phyloP scores from a whole-genome alignment of 2,329 filamentous ascomycete genomes.

The Sordariomycetes sp. region DNA sequence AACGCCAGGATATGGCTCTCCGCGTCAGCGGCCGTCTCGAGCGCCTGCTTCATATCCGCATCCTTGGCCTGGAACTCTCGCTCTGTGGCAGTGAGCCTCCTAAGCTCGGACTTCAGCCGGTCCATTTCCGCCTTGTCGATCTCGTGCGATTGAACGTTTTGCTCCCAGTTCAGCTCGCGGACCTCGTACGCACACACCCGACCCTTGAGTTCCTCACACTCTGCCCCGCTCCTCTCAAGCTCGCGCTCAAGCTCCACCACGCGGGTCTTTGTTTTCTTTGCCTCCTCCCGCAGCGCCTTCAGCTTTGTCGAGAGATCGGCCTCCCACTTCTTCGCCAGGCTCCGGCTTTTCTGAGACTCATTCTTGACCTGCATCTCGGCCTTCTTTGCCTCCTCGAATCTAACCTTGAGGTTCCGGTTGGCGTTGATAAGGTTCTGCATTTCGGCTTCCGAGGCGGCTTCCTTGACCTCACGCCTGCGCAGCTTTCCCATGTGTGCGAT shows the following conservation, averaged over 20 bases:
- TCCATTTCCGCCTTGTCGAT: conserved; percentile 50
- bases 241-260: conserved; percentile 46
- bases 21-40: conserved; percentile 47
- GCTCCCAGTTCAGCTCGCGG: conserved; percentile 51
- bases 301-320: conserved; percentile 57
- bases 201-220: conserved; percentile 53
- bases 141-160: conserved; percentile 54
- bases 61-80: conserved; percentile 55
- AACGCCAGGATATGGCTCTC: conserved; percentile 49
- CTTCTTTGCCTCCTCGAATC: conserved; percentile 63
- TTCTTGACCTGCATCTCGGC: conserved; percentile 59
- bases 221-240: conserved; percentile 44
- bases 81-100: conserved; percentile 48
- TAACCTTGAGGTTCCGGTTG: conserved; percentile 62
- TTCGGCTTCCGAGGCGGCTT: conserved; percentile 71
- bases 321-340: conserved; percentile 70
- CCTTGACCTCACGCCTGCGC: conserved; percentile 61
- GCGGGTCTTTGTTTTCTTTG: conserved; percentile 52
- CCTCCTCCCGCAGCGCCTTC: conserved; percentile 55
- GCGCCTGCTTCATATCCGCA: conserved; percentile 43
- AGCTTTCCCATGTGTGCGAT: conserved; percentile 72
- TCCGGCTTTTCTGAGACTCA: conserved; percentile 61
- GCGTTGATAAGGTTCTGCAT: conserved; percentile 71
- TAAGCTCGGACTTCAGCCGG: conserved; percentile 46
- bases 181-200: conserved; percentile 61